Evolutionary conservation across 768 basidiomycete genomes (phyloP).

Genomic region (Hericium alpestre): DNA sequence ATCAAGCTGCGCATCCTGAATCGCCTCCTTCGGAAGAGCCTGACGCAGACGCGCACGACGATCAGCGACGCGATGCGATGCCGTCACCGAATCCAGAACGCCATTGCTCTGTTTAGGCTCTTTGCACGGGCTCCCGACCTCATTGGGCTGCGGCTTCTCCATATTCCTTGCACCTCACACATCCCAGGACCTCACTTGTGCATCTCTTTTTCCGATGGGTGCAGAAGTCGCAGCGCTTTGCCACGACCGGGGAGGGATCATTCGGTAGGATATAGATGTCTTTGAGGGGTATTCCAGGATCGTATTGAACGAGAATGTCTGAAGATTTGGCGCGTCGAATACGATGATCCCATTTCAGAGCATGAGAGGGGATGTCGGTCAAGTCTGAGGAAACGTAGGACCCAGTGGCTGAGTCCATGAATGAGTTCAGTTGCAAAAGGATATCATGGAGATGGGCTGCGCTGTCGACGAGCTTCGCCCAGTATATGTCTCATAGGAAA

Average conservation of each 20-base stretch:
- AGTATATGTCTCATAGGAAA: too few species aligned
- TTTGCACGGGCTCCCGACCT: too few species aligned
- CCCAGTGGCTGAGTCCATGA: background rate
- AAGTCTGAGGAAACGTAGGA: background rate
- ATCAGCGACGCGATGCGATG: too few species aligned
- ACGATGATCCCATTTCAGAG: background rate
- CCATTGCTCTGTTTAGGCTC: too few species aligned
- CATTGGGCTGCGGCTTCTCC: background rate
- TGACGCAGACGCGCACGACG: too few species aligned
- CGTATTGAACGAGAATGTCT: background rate
- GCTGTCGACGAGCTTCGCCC: too few species aligned
- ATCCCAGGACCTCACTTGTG: background rate
- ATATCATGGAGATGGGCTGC: too few species aligned
- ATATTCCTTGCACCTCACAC: background rate
- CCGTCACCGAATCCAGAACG: too few species aligned
- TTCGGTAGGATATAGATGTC: background rate
- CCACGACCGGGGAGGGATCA: background rate
- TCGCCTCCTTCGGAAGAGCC: too few species aligned
- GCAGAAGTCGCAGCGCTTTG: background rate
- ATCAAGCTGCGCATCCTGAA: too few species aligned
- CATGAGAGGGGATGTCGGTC: background rate
- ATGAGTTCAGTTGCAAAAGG: too few species aligned
- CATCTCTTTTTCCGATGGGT: background rate
- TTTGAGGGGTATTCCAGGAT: too few species aligned
- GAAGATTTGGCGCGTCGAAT: background rate